Base-by-base conservation (phyloP, 2,329 filamentous ascomycete genomes). In the Elsinoe perseae region DNA sequence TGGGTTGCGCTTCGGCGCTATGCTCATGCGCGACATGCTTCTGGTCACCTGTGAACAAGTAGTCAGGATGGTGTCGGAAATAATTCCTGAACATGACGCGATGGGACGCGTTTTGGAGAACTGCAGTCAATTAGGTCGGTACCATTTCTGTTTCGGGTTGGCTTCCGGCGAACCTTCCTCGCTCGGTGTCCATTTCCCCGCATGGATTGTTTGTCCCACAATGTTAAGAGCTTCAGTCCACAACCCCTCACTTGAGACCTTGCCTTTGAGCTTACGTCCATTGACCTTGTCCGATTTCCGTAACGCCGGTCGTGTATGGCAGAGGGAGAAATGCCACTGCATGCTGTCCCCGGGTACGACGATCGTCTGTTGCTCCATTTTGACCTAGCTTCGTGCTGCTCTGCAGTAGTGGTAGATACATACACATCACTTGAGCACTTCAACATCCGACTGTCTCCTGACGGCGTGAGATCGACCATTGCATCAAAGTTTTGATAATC, bases 1-100 rank as follows among this genome's bases (percentile, higher is more conserved):
- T 59, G 97, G 75, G 27, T 77, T 79, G 56, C 81, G 77, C 67
- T 77, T 74, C 7, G 76, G 68, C 14, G 73, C 70, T 23, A 72
- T 68, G 25, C 70, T 73, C 56, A 70, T 72, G 46, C 78, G 77
- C 52, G 79, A 79, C 79, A 81, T 50, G 23, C 32, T 66, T n/a
- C 10, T 6, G 21, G 40, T 34, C 16, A 23, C 30, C 23, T 38
- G 30, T 34, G 34, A 3, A 38, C 2, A 3, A 38, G 10, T 23
- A 10, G 20, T 53, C 30, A 25, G 27, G 21, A 16, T 40, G n/a
- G 38, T 4, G 14, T 21, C 28, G 18, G 20, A 20, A 36, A 42
- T 40, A 53, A 53, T 21, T 53, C 18, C 16, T 12, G n/a, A 27
- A 40, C 9, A 25, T 21, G 32, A 53, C 32, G 50, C 50, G 50